These are phyloP conservation scores for Boletus fagicola DNA, from an alignment of 768 basidiomycete genomes.

Conservation along the genomic window DNA sequence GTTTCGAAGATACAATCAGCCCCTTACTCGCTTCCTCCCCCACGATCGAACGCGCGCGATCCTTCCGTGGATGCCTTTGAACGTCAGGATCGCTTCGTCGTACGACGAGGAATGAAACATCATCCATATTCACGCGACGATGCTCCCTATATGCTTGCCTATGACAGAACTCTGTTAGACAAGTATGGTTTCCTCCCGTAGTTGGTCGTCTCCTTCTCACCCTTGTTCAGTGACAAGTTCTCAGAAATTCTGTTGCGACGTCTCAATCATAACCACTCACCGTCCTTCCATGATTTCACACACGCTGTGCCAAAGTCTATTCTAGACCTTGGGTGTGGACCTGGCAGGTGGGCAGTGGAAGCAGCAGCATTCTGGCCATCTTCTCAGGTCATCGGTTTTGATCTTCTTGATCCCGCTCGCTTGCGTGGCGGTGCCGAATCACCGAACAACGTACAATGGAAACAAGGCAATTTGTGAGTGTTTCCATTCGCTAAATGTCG, in stretches of 20 bases:
- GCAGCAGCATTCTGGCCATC: conserved; percentile 62
- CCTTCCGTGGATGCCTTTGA: conserved; percentile 25
- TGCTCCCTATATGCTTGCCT: conserved; percentile 66
- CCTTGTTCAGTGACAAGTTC: conserved; percentile 53
- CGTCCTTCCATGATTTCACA: conserved; percentile 57
- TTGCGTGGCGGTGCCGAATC: conserved; percentile 37
- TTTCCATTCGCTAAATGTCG: neutral
- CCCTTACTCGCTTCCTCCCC: neutral
- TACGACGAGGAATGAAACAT: conserved; percentile 41
- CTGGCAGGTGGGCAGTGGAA: conserved; percentile 64
- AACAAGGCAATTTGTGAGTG: conserved; percentile 68
- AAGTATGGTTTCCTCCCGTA: conserved; percentile 43
- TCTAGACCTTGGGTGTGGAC: conserved; percentile 76
- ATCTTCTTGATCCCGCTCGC: conserved; percentile 46
- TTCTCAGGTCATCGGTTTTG: conserved; percentile 61
- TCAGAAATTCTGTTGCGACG: conserved; percentile 52
- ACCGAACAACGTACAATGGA: conserved; percentile 45
- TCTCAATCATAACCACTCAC: conserved; percentile 51
- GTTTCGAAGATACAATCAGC: neutral
- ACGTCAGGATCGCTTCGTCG: conserved; percentile 22
- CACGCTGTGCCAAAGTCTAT: conserved; percentile 51
- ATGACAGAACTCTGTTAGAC: conserved; percentile 53
- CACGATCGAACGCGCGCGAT: conserved; percentile 5
- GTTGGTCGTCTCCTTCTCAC: conserved; percentile 11
- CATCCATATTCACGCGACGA: conserved; percentile 51